These are phyloP conservation scores for Bipolaris gigantea DNA, from an alignment of 2,329 filamentous ascomycete genomes.

Conservation along the genomic window DNA sequence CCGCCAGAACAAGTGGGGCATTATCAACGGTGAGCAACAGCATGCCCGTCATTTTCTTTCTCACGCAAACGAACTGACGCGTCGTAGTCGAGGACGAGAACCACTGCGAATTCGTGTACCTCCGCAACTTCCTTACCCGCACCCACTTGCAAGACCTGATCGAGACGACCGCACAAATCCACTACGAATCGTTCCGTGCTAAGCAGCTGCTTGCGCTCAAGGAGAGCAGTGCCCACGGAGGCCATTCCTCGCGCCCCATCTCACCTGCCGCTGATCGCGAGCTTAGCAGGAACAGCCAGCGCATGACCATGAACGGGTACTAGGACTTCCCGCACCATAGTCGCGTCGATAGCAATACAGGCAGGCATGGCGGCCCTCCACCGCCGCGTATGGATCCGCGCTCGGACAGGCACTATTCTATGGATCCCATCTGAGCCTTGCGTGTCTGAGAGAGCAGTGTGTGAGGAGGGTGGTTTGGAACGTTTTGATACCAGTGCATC, in stretches of 20 bases:
- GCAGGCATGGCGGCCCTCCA: slow-evolving; percentile 25
- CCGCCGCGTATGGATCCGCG: slow-evolving; percentile 30
- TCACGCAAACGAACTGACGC: slow-evolving; percentile 17
- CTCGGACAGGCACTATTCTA: slow-evolving; percentile 27
- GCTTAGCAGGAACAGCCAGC: slow-evolving; percentile 93
- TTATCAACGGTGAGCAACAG: slow-evolving; percentile 70
- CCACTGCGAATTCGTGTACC: slow-evolving; percentile 99
- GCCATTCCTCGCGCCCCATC: slow-evolving; percentile 84
- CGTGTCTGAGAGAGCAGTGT: neutral
- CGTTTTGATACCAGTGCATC: slow-evolving; percentile 47
- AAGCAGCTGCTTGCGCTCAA: slow-evolving; percentile 98
- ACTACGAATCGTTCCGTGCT: slow-evolving; percentile 99
- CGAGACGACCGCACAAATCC: slow-evolving; percentile 98
- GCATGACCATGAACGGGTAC: slow-evolving; percentile 99
- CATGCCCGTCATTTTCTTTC: neutral
- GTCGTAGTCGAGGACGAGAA: slow-evolving; percentile 85
- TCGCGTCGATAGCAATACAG: slow-evolving; percentile 37
- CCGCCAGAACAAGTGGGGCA: slow-evolving; percentile 98
- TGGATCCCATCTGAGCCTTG: slow-evolving; percentile 27
- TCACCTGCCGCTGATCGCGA: slow-evolving; percentile 93
- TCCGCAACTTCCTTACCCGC: slow-evolving; percentile 96
- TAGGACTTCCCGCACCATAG: slow-evolving; percentile 54
- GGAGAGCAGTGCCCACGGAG: slow-evolving; percentile 87
- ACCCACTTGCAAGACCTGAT: slow-evolving; percentile 98
- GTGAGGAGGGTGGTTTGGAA: slow-evolving; percentile 20